A percentile compares a stretch with the other conserved stretches of the same genome.
phyloP scores from a whole-genome alignment of 2,329 filamentous ascomycete species.

The Epichloe festucae region DNA sequence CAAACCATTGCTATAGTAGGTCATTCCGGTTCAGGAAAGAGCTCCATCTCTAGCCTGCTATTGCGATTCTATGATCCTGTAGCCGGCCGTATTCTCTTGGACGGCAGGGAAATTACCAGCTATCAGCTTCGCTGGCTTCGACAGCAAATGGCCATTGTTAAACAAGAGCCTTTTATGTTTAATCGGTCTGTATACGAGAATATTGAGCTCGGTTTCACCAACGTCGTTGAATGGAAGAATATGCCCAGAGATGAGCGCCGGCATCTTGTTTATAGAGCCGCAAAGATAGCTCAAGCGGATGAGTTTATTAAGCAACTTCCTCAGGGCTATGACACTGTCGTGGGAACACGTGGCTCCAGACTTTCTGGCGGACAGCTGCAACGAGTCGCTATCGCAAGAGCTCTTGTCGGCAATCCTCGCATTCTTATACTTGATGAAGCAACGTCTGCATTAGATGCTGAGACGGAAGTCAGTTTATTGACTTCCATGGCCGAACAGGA shows the following conservation, averaged over 20 bases:
- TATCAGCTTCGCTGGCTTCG: conserved; percentile 33
- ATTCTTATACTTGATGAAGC: conserved; percentile 10
- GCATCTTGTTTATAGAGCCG: conserved; percentile 3
- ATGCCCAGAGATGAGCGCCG: neutral
- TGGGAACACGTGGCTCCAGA: conserved; percentile 5
- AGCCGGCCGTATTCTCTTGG: conserved; percentile 25
- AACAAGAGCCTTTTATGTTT: conserved; percentile 35
- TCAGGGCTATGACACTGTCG: conserved; percentile 7
- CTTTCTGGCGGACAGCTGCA: conserved; percentile 10
- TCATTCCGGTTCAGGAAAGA: conserved; percentile 38
- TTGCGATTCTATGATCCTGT: conserved; percentile 41
- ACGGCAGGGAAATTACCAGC: conserved; percentile 20
- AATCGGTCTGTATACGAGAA: conserved; percentile 17
- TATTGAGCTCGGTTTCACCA: conserved; percentile 22
- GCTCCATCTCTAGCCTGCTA: conserved; percentile 33
- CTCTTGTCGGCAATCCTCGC: conserved; percentile 12
- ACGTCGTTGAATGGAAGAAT: conserved; percentile 20
- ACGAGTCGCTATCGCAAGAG: conserved; percentile 8
- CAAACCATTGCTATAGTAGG: conserved; percentile 40
- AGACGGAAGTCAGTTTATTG: conserved; percentile 22
- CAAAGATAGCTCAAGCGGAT: conserved; percentile 6
- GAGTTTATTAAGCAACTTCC: conserved; percentile 9
- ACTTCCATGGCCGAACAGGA: neutral
- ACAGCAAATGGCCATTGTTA: conserved; percentile 31
- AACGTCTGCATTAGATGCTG: conserved; percentile 7